phyloP scores from a whole-genome alignment of 2,329 filamentous ascomycete genomes.

The Dactylellina cionopaga region DNA sequence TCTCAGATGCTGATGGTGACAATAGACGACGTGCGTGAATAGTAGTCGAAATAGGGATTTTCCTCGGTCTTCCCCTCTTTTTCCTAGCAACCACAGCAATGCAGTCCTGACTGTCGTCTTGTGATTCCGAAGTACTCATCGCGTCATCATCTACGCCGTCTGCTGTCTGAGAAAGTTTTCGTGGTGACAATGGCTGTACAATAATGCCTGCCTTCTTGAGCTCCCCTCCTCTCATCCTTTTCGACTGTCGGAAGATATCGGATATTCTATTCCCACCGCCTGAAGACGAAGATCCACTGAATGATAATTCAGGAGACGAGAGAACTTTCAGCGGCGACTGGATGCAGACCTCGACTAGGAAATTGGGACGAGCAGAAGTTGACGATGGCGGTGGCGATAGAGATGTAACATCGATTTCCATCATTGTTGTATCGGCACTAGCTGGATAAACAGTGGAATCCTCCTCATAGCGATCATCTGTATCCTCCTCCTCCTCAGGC shows the following conservation, averaged over 20 bases:
- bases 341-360: slow-evolving; percentile 36
- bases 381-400: not conserved
- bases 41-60: not conserved
- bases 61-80: slow-evolving; percentile 37
- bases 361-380: not conserved
- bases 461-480: not conserved
- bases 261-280: slow-evolving; percentile 14
- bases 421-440: slow-evolving; percentile 48
- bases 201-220: not conserved
- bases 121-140: not conserved
- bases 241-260: slow-evolving; percentile 20
- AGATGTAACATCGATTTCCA: not conserved
- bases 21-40: not conserved
- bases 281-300: not conserved
- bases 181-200: not conserved
- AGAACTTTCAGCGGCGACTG: not conserved
- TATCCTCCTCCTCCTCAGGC: slow-evolving; percentile 6
- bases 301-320: not conserved
- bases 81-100: not conserved
- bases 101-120: not conserved
- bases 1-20: not conserved
- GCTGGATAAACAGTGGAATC: slow-evolving; percentile 20
- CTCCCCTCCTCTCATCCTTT: slow-evolving; percentile 2
- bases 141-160: not conserved
- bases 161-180: not conserved